Conservation (phyloP, 2,329 filamentous ascomycete species). For the Aspergillus spinulosporus region DNA sequence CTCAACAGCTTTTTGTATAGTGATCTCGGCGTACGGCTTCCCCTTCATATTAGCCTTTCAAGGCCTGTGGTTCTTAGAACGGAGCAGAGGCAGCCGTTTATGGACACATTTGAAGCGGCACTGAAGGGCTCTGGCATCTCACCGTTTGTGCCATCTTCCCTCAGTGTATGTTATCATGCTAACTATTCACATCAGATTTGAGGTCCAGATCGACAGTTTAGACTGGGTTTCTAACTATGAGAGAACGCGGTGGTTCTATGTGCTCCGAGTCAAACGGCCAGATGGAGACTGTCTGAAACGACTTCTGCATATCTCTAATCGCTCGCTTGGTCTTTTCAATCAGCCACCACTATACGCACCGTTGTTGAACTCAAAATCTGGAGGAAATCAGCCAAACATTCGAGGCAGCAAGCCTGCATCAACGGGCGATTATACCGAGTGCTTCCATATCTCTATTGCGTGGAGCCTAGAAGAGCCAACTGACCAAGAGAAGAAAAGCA, state of each 20-base stretch:
- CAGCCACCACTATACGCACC: constrained; percentile 70
- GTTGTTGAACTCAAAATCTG: neutral
- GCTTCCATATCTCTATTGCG: constrained; percentile 86
- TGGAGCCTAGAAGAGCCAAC: constrained; percentile 69
- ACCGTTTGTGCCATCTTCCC: constrained; percentile 41
- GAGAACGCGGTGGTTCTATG: constrained; percentile 76
- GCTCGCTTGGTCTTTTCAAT: constrained; percentile 56
- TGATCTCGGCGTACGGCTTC: constrained; percentile 73
- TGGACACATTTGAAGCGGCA: constrained; percentile 53
- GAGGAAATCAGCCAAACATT: neutral
- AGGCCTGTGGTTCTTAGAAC: constrained; percentile 74
- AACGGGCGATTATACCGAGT: constrained; percentile 49
- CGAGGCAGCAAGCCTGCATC: constrained; percentile 4
- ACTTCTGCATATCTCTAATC: constrained; percentile 69
- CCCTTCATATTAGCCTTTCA: constrained; percentile 89
- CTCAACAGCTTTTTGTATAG: constrained; percentile 72
- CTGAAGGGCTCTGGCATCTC: constrained; percentile 46
- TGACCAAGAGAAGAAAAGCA: constrained; percentile 41
- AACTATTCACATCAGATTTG: constrained; percentile 47
- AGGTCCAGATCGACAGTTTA: constrained; percentile 48
- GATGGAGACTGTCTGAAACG: constrained; percentile 57
- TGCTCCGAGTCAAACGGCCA: constrained; percentile 61
- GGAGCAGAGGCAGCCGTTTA: constrained; percentile 69
- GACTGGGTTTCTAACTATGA: constrained; percentile 69
- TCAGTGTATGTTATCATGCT: neutral